phyloP scores from a whole-genome alignment of 2,329 filamentous ascomycete genomes.

The Lithohypha guttulata region DNA sequence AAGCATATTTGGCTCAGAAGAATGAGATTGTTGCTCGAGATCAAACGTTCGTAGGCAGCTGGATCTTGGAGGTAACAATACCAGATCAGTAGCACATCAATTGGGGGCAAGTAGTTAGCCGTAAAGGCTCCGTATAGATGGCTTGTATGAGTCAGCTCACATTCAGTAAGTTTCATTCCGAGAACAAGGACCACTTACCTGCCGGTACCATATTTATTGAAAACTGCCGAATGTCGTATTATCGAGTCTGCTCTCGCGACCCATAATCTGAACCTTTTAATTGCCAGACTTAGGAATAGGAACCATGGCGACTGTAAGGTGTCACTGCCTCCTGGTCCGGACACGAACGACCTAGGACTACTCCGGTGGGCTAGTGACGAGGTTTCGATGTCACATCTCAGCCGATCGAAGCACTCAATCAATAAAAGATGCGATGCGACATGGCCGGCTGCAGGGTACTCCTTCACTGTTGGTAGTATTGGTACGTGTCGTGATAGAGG shows the following conservation, averaged over 20 bases:
- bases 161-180: no score
- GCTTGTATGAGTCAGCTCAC: no score
- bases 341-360: no score
- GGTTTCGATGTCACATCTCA: constrained; percentile 18
- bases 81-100: constrained; percentile 4
- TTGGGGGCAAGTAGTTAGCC: neutral
- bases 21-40: constrained; percentile 1
- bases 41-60: neutral
- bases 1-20: constrained; percentile 3
- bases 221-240: constrained; percentile 2
- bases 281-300: neutral
- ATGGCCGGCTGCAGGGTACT: neutral
- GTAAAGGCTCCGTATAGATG: constrained; percentile 3
- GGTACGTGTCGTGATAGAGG: neutral
- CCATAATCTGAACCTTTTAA: constrained; percentile 5
- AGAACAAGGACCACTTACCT: no score
- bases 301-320: neutral
- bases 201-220: constrained; percentile 1
- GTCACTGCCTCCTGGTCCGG: no score
- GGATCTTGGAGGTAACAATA: constrained; percentile 3
- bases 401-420: constrained; percentile 25
- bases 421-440: neutral
- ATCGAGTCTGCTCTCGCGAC: neutral
- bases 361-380: constrained; percentile 9
- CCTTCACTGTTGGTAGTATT: neutral